Percentiles rank a stretch among this genome's conserved stretches.
These are phyloP conservation scores for Fibroporia radiculosa DNA, from an alignment of 768 basidiomycete species.

Conservation along the genomic window DNA sequence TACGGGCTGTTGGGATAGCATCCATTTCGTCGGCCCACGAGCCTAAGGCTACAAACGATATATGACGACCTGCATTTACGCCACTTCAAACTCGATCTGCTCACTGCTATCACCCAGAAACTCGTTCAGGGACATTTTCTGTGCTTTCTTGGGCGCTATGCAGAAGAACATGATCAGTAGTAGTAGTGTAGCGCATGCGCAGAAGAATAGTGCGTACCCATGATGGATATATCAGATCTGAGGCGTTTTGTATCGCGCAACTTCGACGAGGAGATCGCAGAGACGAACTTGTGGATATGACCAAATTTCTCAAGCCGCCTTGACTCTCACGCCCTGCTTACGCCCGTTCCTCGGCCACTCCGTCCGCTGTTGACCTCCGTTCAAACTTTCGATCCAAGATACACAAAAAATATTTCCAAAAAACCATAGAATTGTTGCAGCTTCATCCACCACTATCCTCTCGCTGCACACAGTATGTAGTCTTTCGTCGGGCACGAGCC, in stretches of 20 bases:
- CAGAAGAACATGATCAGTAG: slow-evolving; percentile 3
- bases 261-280: not conserved
- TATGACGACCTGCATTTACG: not conserved
- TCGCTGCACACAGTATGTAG: too few species aligned
- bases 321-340: too few species aligned
- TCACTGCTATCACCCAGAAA: slow-evolving; percentile 84
- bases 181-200: not conserved
- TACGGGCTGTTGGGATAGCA: slow-evolving; percentile 85
- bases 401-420: too few species aligned
- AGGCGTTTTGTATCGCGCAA: too few species aligned
- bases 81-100: slow-evolving; percentile 25
- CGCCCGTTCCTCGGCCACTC: not conserved
- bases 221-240: slow-evolving; percentile 21
- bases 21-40: slow-evolving; percentile 99
- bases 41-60: slow-evolving; percentile 53
- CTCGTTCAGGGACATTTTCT: slow-evolving; percentile 90
- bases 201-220: slow-evolving; percentile 26
- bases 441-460: too few species aligned
- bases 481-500: too few species aligned
- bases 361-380: too few species aligned
- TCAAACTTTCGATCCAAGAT: too few species aligned
- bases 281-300: not conserved
- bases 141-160: slow-evolving; percentile 81
- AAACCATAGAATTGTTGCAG: too few species aligned
- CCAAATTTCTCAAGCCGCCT: slow-evolving; percentile 5